A percentile compares a stretch with the other conserved stretches of the same genome.
Evolutionary conservation across 2,329 filamentous ascomycete genomes (phyloP).

Genomic region (Aspergillus sp.): DNA sequence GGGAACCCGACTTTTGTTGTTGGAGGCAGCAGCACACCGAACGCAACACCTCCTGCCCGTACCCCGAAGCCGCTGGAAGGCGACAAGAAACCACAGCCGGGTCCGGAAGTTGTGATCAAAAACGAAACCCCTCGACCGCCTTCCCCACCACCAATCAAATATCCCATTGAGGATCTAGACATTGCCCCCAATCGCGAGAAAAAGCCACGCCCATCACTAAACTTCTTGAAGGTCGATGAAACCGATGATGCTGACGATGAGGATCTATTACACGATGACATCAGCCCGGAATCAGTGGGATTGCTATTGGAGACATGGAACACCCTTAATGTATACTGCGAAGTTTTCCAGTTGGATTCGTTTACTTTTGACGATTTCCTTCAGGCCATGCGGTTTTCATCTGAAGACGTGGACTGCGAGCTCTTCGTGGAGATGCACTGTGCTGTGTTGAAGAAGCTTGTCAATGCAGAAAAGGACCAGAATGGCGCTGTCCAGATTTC

Average conservation of each 20-base stretch:
- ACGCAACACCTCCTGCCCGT: conserved; percentile 21
- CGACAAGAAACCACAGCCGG: conserved; percentile 29
- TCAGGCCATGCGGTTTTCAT: conserved; percentile 76
- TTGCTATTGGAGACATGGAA: conserved; percentile 89
- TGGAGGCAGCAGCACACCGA: conserved; percentile 16
- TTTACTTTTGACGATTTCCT: conserved; percentile 98
- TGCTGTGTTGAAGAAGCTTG: conserved; percentile 79
- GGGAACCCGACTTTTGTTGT: conserved; percentile 39
- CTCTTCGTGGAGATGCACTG: conserved; percentile 89
- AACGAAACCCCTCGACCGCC: conserved; percentile 53
- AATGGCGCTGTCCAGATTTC: conserved; percentile 75
- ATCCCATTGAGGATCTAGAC: conserved; percentile 91
- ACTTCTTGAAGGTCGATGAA: conserved; percentile 68
- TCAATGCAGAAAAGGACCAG: conserved; percentile 64
- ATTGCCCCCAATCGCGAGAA: conserved; percentile 63
- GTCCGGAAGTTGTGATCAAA: conserved; percentile 38
- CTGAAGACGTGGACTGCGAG: conserved; percentile 70
- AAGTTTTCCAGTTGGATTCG: conserved; percentile 90
- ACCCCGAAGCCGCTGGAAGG: conserved; percentile 25
- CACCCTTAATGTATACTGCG: conserved; percentile 95
- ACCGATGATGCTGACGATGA: conserved; percentile 47
- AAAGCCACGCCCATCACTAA: conserved; percentile 66
- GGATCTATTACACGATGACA: conserved; percentile 41
- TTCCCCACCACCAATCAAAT: conserved; percentile 75
- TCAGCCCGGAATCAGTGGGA: conserved; percentile 82